Base-by-base conservation (phyloP, 2,329 filamentous ascomycete species). In the Lithohypha guttulata region DNA sequence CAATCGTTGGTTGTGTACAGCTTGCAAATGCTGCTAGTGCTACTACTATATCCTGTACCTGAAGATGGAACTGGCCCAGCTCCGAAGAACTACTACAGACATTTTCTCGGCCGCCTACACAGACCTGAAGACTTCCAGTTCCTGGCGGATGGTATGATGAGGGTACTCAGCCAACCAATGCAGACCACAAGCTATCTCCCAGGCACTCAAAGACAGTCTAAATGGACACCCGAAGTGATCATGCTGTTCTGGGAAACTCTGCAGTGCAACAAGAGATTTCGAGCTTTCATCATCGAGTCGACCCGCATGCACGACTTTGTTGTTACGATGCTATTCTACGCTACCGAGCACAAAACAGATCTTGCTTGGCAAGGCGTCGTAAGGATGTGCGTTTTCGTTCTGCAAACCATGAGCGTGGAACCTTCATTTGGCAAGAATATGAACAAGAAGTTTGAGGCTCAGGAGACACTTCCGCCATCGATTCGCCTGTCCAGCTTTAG, bases 81-180 rank as follows among this genome's bases (percentile, higher is more conserved):
- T 1, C 76, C 80, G 4, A 93, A 93, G 65, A 98, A 98, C 59
- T 89, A 79, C 55, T 96, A 93, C 58, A 81, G 91, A 11, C 85
- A 95, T 59, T 95, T 93, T 50, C 74, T 94, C 20, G 84, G 91
- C 20, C 77, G 89, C 25, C 63, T 98, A 31, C 91, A 96, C 61
- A 77, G 91, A 32, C 84, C 89, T 1, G 86, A 95, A 58, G 91
- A 98, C 58, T 96, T 98, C 54, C 91, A 98, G 58, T 98, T 98
- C 57, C 77, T 96, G 17, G 84, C 93, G 8, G 87, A 95, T 56
- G 87, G 87, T 34, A 93, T 95, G 80, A 87, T 81, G 1, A 77
- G 86, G 51, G 84, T 96, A 33, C 67, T 98, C 35, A 91, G 93
- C 51, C 89, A 37, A 35, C 34, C 38, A 68, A 77, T 95, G 46